Base-by-base conservation (phyloP, 306 rosid genomes). In the Fagus crenata region DNA sequence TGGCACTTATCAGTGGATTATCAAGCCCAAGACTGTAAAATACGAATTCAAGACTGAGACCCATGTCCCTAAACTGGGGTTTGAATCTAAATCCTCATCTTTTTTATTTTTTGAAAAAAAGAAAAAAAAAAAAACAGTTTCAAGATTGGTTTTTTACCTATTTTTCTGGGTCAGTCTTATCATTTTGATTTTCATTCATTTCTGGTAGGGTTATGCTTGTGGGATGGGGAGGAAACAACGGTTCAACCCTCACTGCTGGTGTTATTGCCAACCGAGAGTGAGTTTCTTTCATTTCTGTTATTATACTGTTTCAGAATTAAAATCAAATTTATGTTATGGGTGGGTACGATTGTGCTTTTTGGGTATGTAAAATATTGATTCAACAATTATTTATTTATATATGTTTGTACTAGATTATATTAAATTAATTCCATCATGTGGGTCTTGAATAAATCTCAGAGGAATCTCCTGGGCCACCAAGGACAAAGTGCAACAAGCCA, bases 391-490 rank as follows among this genome's bases (percentile, higher is more conserved):
- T 65, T 63, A 15, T 37, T 6, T 43, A 15, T 14, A 64, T 39
- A 36, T 65, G 32, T 15, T 65, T 37, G 1, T 37, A 1, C 14
- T 7, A 17, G 22, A 39, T 15, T 65, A 7, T 65, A 37, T 56
- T 56, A 31, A 31, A 71, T 65, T 55, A 35, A 31, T 31, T 80
- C 46, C 35, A 14, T 68, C 70, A 58, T 82, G 33, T 78, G 71
- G 77, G 41, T 67, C 5, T 14, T 80, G 80, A 53, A 17, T 68
- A 67, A 46, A 80, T 75, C 1, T 67, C 79, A 95, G 99, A 88
- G 99, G 99, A 4, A 95, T 95, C 73, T 95, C 99, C 42, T 95
- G 99, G 99, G 97, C 97, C 63, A 95, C 97, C 14, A 95, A 95
- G 80, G 99, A 95, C 76, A 95, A 90, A 77, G 93, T 95, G 75